Evolutionary conservation across 2,329 filamentous ascomycete species (phyloP), one percentile per base, ranked within the genome.

Genomic region (Trichoderma pleuroti): DNA sequence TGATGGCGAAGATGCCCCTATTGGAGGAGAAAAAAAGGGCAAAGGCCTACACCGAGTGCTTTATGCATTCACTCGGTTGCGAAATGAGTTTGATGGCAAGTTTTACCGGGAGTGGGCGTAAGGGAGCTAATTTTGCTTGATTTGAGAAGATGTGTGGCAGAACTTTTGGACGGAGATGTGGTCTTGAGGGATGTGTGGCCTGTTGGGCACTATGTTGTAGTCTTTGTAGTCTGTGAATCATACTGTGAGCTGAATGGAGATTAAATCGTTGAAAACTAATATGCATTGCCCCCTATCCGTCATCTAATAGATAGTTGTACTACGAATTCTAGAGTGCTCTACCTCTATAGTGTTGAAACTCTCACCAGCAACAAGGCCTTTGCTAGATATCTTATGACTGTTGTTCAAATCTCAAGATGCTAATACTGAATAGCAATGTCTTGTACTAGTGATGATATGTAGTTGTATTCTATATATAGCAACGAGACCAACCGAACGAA

Each of bases 31-130:
- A 16, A 74, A 83, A 34, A 83, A 84, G 61, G 84, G 46, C 81
- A 79, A 59, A 83, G 42, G 77, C 86, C 76, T 91, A 76, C 75
- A 84, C 73, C 85, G 86, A 73, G 88, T 92, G 28, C 80, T 90
- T 16, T 84, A 82, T 74, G 87, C 88, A 1, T 91, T 92, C 75
- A 82, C 81, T 72, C 79, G 84, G 74, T 76, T 92, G 73, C 86
- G 86, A 75, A 80, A 82, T 32, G 86, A 88, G 70, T 92, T 91
- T 77, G 86, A 90, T 73, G 82, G 83, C 57, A 92, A 90, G 81
- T 92, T 92, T 79, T 83, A 77, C 76, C 85, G 85, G 75, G 85
- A 86, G 75, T 90, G 87, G 86, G 86, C 88, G 7, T 72, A 54
- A 42, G 18, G 12, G 1, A 12, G 39, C 1, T 66, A 26, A 7